Base-by-base conservation (phyloP, 305 asterid genomes). In the Stenogyne calaminthoides region DNA sequence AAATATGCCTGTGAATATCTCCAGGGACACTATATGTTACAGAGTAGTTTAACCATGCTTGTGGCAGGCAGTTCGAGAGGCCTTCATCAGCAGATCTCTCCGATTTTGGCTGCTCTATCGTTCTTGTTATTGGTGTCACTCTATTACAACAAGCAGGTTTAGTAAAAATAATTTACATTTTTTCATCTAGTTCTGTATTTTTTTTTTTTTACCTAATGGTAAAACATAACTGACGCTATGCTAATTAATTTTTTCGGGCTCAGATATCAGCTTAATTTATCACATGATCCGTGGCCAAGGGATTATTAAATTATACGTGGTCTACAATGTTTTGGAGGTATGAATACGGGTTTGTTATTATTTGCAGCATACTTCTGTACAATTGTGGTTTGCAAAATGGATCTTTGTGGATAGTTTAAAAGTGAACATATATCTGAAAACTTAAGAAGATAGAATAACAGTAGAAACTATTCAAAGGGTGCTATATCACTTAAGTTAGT, bases 241-340 rank as follows among this genome's bases (percentile, higher is more conserved):
- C 64, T 69, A 36, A 57, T 7, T 61, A 22, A 62, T 37, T 55
- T 71, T 79, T 12, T 75, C 76, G 18, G 55, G 44, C 63, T 62
- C 91, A 93, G 99, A 95, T 86, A 93, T 93, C 84, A 95, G 99
- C 87, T 84, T 90, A 80, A 95, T 95, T 80, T 95, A 95, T 85
- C 99, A 95, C 90, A 95, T 95, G 97, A 93, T 95, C 80, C 99
- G 99, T 55, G 99, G 99, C 72, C 99, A 95, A 87, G 97, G 95
- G 78, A 87, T 92, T 71, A 86, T 95, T 72, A 95, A 95, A 81
- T 96, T 95, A 71, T 95, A 93, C 47, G 99, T 95, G 80, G 97
- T 95, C 67, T 95, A 95, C 96, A 95, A 95, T 67, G 91, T 95
- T 72, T 82, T 95, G 86, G 99, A 95, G 99, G 99, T 95, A 83